Conservation (phyloP, 805 yeast species). For the Suhomyces canberraensis region DNA sequence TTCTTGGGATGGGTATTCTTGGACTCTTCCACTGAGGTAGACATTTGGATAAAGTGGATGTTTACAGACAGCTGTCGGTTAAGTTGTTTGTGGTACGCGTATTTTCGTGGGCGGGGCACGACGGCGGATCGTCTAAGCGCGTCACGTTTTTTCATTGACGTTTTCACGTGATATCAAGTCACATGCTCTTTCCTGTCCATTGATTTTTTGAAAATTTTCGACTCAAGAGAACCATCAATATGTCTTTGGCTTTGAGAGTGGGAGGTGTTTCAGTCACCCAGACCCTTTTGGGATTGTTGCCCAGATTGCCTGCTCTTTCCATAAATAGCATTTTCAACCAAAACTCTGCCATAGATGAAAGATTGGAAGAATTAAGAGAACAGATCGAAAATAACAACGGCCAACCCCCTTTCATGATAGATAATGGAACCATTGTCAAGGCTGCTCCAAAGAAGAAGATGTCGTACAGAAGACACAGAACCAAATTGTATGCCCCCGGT, state of each 20-base stretch:
- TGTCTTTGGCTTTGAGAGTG: conserved; percentile 25
- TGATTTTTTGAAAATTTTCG: neutral
- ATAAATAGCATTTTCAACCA: conserved; percentile 1
- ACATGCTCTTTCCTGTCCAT: neutral
- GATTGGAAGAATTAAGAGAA: conserved; percentile 37
- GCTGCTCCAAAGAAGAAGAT: conserved; percentile 96
- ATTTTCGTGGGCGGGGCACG: neutral
- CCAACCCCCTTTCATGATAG: conserved; percentile 44
- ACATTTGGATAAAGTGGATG: conserved; percentile 1
- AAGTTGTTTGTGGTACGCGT: conserved; percentile 5
- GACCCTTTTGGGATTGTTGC: conserved; percentile 8
- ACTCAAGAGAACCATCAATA: conserved; percentile 3
- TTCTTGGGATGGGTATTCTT: conserved; percentile 52
- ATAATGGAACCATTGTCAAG: conserved; percentile 63
- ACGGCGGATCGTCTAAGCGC: neutral
- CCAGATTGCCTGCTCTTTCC: conserved; percentile 10
- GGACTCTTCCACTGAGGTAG: conserved; percentile 15
- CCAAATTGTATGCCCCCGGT: conserved; percentile 78
- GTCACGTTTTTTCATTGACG: neutral
- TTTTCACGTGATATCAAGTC: neutral
- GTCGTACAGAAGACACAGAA: conserved; percentile 82
- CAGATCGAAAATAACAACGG: conserved; percentile 33
- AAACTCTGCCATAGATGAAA: conserved; percentile 14
- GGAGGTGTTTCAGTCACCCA: conserved; percentile 8
- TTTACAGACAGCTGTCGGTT: conserved; percentile 4